Evolutionary conservation across 2,329 filamentous ascomycete species (phyloP).

Genomic region (Chaetothyriales sp.): DNA sequence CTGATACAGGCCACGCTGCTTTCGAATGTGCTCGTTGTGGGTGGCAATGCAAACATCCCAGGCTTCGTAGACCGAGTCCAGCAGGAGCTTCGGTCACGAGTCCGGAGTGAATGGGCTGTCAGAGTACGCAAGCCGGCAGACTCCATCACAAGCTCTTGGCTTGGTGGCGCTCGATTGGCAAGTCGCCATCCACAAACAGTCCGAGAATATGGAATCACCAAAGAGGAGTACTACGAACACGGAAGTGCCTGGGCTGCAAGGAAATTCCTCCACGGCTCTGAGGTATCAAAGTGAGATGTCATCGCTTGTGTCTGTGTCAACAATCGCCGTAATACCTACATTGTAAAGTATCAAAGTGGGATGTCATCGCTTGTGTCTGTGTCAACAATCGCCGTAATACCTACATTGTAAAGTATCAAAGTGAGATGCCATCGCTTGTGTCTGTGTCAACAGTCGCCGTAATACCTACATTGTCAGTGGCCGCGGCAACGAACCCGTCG

Average conservation of each 20-base stretch:
- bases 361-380: no score
- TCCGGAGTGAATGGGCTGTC: conserved; percentile 65
- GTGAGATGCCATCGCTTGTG: no score
- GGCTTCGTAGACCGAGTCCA: conserved; percentile 69
- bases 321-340: no score
- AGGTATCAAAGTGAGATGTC: not conserved
- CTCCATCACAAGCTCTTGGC: conserved; percentile 71
- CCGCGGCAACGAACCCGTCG: no score
- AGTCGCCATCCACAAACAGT: conserved; percentile 48
- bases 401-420: no score
- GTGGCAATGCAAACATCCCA: conserved; percentile 66
- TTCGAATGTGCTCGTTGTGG: conserved; percentile 77
- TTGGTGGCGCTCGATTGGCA: conserved; percentile 67
- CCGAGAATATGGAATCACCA: conserved; percentile 60
- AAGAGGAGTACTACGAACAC: conserved; percentile 79
- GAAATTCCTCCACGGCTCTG: conserved; percentile 40
- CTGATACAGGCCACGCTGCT: conserved; percentile 72
- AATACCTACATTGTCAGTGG: no score
- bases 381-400: no score
- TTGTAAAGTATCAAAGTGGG: no score
- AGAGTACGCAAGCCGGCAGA: conserved; percentile 57
- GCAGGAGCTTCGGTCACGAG: conserved; percentile 55
- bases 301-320: no score
- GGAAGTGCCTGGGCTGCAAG: conserved; percentile 62
- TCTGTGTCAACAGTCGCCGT: no score